phyloP scores from a whole-genome alignment of 2,329 filamentous ascomycete genomes.

The Colletotrichum shisoi region DNA sequence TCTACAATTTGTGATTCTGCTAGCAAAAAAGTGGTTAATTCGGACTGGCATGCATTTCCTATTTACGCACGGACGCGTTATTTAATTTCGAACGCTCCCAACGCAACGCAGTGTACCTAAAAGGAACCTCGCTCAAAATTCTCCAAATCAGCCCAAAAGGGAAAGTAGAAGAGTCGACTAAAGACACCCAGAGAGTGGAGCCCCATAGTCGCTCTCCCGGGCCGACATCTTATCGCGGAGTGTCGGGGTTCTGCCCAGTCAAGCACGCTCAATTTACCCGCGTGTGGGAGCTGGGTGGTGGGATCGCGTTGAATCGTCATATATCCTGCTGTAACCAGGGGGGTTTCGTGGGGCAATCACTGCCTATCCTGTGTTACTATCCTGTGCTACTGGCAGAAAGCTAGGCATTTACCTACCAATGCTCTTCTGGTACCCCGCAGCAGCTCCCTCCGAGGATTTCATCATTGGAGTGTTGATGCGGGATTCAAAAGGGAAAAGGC shows the following conservation, averaged over 20 bases:
- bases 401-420: not conserved
- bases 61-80: too few species aligned
- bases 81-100: too few species aligned
- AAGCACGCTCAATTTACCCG: slow-evolving; percentile 7
- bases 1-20: too few species aligned
- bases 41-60: too few species aligned
- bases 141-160: slow-evolving; percentile 17
- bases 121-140: not conserved
- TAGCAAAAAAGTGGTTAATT: too few species aligned
- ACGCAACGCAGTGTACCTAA: too few species aligned
- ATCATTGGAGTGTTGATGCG: slow-evolving; percentile 17
- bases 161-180: slow-evolving; percentile 19
- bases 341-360: not conserved
- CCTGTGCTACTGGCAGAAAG: too few species aligned
- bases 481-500: slow-evolving; percentile 25
- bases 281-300: not conserved
- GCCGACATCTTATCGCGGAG: not conserved
- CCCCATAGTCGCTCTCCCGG: not conserved
- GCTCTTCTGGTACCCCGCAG: slow-evolving; percentile 32
- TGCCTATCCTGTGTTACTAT: slow-evolving; percentile 1
- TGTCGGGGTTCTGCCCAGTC: not conserved
- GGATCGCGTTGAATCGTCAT: not conserved
- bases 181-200: not conserved
- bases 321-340: not conserved
- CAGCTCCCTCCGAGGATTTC: slow-evolving; percentile 23